These are phyloP conservation scores for Hypoxylon crocopeplum DNA, from an alignment of 495 filamentous ascomycete species.

Conservation along the genomic window DNA sequence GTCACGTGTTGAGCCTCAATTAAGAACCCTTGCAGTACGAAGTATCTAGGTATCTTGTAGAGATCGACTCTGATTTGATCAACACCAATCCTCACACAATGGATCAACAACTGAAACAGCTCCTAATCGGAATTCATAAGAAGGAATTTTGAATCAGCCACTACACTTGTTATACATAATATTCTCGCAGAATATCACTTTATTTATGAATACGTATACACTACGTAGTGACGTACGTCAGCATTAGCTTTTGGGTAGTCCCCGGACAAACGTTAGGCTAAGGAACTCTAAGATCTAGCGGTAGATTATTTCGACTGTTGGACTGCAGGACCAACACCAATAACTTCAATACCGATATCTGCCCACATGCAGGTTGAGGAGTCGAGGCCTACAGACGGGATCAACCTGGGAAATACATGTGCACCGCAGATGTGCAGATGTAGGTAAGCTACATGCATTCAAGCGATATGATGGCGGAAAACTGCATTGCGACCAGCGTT, in stretches of 20 bases:
- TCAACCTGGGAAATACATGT: not conserved
- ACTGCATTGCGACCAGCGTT: constrained; percentile 22
- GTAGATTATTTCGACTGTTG: not conserved
- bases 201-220: too few relatives aligned
- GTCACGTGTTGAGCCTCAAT: too few relatives aligned
- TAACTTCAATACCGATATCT: not conserved
- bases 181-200: too few relatives aligned
- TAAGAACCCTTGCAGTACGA: too few relatives aligned
- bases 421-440: not conserved
- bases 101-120: too few relatives aligned
- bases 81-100: too few relatives aligned
- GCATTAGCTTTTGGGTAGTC: constrained; percentile 7
- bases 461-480: constrained; percentile 24
- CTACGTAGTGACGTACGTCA: constrained; percentile 25
- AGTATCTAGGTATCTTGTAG: too few relatives aligned
- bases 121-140: too few relatives aligned
- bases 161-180: too few relatives aligned
- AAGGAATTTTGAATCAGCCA: too few relatives aligned
- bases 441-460: not conserved
- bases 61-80: too few relatives aligned
- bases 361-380: not conserved
- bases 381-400: not conserved
- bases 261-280: not conserved
- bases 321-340: not conserved
- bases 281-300: not conserved